These are phyloP conservation scores for Paramecium pentaurelia DNA, from an alignment of 73 alveolate species.

Conservation along the genomic window DNA sequence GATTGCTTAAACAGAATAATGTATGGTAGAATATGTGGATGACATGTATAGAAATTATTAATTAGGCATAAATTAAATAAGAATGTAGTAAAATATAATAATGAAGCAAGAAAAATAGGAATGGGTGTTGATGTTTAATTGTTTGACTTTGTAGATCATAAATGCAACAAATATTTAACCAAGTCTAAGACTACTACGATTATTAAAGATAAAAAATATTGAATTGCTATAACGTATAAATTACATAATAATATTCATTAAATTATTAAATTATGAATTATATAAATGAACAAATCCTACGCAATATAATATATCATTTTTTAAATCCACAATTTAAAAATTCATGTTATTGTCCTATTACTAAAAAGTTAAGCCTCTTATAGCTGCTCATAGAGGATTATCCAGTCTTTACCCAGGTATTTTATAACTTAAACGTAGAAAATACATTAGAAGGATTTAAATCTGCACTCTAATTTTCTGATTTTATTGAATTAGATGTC, in stretches of 20 bases:
- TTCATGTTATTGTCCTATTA: neutral
- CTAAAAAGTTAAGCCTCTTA: neutral
- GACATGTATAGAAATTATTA: neutral
- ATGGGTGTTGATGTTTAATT: neutral
- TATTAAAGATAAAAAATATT: neutral
- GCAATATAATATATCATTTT: neutral
- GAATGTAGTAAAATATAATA: neutral
- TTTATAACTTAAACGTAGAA: neutral
- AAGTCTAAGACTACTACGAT: neutral
- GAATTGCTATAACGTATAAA: neutral
- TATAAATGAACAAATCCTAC: neutral
- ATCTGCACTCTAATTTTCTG: neutral
- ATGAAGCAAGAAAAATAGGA: conserved; percentile 27
- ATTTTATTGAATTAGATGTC: conserved; percentile 35
- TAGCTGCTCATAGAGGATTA: conserved; percentile 48
- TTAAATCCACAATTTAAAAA: neutral
- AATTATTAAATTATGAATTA: neutral
- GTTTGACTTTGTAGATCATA: neutral
- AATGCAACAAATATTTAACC: neutral
- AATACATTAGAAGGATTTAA: neutral
- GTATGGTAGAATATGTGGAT: neutral
- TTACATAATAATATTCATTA: neutral
- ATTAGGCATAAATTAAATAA: conserved; percentile 4
- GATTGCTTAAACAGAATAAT: conserved; percentile 10
- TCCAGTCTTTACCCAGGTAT: conserved; percentile 23